A percentile compares a stretch with the other conserved stretches of the same genome.
Evolutionary conservation across 2,329 filamentous ascomycete genomes (phyloP).

Genomic region (Trichophyton verrucosum): DNA sequence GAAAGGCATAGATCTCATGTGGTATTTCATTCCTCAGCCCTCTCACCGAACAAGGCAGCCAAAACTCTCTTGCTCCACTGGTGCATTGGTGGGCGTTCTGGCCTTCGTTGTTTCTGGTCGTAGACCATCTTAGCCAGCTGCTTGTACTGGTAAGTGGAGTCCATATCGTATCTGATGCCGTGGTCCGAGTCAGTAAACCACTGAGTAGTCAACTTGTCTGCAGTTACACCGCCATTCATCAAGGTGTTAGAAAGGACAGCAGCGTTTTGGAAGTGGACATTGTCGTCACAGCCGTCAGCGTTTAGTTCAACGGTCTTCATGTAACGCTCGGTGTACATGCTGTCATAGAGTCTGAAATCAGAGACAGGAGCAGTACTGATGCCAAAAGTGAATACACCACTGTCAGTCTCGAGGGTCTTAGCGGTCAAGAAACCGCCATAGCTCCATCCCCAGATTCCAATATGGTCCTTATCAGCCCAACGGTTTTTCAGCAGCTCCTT

Average conservation of each 20-base stretch:
- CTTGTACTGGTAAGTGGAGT: slow-evolving; percentile 47
- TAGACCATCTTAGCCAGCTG: slow-evolving; percentile 49
- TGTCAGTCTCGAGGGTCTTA: slow-evolving; percentile 53
- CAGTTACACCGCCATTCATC: slow-evolving; percentile 46
- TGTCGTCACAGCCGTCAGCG: slow-evolving; percentile 53
- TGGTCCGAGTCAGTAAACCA: slow-evolving; percentile 57
- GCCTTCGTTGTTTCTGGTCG: slow-evolving; percentile 45
- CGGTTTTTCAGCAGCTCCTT: slow-evolving; percentile 38
- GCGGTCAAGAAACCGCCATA: slow-evolving; percentile 55
- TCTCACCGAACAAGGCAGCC: neutral
- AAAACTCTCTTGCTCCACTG: slow-evolving; percentile 36
- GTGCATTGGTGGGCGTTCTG: slow-evolving; percentile 27
- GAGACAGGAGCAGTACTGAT: slow-evolving; percentile 54
- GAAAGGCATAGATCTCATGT: neutral
- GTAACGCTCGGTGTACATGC: slow-evolving; percentile 59
- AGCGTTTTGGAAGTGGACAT: slow-evolving; percentile 58
- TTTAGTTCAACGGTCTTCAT: slow-evolving; percentile 53
- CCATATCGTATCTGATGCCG: slow-evolving; percentile 47
- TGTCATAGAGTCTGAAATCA: slow-evolving; percentile 61
- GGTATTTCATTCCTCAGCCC: neutral
- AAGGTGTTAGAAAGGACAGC: slow-evolving; percentile 51
- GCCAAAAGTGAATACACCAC: slow-evolving; percentile 49
- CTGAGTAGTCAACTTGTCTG: slow-evolving; percentile 50
- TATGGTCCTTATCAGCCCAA: slow-evolving; percentile 47
- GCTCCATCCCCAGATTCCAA: slow-evolving; percentile 58